Evolutionary conservation across 768 basidiomycete genomes (phyloP), one percentile per base, ranked within the genome.

Genomic region (Peribolospora kevripleyi): DNA sequence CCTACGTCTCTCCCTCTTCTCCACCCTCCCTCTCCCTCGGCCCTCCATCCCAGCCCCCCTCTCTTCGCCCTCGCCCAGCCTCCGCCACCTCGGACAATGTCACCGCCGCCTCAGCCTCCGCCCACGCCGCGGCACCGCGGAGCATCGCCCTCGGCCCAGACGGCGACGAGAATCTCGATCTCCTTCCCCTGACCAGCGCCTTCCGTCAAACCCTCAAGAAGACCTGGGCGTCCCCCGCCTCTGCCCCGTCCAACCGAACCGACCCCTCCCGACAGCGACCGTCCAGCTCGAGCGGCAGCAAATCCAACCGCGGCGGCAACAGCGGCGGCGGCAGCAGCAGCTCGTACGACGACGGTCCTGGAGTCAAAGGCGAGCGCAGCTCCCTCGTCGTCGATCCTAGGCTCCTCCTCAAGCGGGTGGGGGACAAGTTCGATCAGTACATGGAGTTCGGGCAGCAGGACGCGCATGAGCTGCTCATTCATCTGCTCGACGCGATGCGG

Each of bases 401-500:
- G 62, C 72, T 73, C 6, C 63, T 91, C 46, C 68, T 91, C 13
- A 65, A 71, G 39, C 73, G 75, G 8, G 70, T 93, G 11, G 82
- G 86, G 3, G 71, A 72, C 61, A 93, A 91, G 68, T 83, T 90
- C 65, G 85, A 87, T 60, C 88, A 97, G 63, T 97, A 93, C 62
- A 76, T 84, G 48, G 88, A 90, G 64, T 90, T 88, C 66, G 78
- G 82, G 6, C 90, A 97, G 66, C 90, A 93, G 66, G 90, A 97
- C 64, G 85, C 88, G 36, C 90, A 93, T 65, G 90, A 97, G 69
- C 81, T 91, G 58, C 68, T 95, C 37, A 74, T 84, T 42, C 87
- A 88, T 59, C 71, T 95, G 57, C 71, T 93, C 45, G 90, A 93
- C 65, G 82, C 80, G 14, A 82, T 90, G 74, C 76, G 84, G 53